phyloP scores from a whole-genome alignment of 306 rosid species.

The Parietaria judaica region DNA sequence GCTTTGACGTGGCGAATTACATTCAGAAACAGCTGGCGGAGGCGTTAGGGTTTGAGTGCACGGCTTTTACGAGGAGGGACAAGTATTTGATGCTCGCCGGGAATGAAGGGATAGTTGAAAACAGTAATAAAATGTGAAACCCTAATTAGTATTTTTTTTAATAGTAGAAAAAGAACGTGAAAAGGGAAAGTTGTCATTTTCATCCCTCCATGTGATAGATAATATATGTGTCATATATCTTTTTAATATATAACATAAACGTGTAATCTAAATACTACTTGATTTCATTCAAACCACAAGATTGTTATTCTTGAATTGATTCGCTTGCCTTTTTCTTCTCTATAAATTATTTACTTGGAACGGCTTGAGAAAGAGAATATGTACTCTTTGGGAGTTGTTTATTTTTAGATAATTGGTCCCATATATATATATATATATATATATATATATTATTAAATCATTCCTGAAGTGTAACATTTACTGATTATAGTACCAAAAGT shows the following conservation, averaged over 20 bases:
- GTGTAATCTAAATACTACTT: constrained; percentile 1
- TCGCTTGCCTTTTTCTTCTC: neutral
- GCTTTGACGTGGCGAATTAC: constrained; percentile 74
- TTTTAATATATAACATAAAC: neutral
- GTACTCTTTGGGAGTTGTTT: neutral
- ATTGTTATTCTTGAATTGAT: neutral
- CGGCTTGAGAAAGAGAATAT: neutral
- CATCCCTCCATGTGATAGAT: no score
- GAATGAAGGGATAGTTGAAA: constrained; percentile 64
- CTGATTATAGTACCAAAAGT: neutral
- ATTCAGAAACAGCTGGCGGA: constrained; percentile 55
- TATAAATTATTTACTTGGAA: neutral
- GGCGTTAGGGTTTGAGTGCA: constrained; percentile 87
- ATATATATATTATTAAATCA: neutral
- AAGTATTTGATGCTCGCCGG: constrained; percentile 95
- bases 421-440: no score
- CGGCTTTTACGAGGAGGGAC: constrained; percentile 65
- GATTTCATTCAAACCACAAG: neutral
- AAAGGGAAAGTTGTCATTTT: neutral
- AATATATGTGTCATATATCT: no score
- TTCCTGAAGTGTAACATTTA: neutral
- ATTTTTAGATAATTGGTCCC: neutral
- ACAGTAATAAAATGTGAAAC: constrained; percentile 16
- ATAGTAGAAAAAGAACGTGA: neutral
- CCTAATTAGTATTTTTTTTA: neutral